Conservation (phyloP, 805 yeast species). For the Barnettozyma siamensis region DNA sequence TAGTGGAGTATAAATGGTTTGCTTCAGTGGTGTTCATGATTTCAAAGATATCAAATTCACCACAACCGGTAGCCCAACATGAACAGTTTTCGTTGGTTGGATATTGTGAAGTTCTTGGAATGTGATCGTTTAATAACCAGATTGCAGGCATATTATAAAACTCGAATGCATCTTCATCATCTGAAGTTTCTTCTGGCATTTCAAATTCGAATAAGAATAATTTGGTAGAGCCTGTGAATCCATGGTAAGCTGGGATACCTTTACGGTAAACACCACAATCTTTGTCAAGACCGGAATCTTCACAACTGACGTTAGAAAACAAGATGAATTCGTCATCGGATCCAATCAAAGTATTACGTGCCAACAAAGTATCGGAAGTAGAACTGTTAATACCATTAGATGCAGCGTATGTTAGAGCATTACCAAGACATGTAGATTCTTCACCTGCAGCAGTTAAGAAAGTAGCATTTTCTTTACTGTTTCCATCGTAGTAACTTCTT, state of each 20-base stretch:
- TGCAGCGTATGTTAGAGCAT: constrained; percentile 59
- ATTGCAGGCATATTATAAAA: constrained; percentile 66
- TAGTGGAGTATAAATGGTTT: constrained; percentile 52
- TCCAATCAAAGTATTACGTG: constrained; percentile 39
- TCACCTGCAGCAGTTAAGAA: constrained; percentile 61
- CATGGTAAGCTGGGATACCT: constrained; percentile 73
- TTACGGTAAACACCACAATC: constrained; percentile 72
- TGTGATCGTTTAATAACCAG: constrained; percentile 68
- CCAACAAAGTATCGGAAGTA: constrained; percentile 26
- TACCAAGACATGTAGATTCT: constrained; percentile 58
- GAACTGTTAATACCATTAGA: constrained; percentile 50
- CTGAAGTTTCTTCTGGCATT: constrained; percentile 51
- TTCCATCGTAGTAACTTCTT: constrained; percentile 53
- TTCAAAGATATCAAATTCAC: constrained; percentile 75
- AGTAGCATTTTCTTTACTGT: constrained; percentile 56
- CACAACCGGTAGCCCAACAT: constrained; percentile 75
- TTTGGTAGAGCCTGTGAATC: constrained; percentile 59
- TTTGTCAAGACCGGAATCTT: constrained; percentile 42
- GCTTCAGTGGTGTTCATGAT: constrained; percentile 58
- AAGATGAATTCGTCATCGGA: constrained; percentile 59
- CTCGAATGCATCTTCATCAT: constrained; percentile 23
- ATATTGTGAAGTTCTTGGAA: constrained; percentile 72
- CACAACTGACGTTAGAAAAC: constrained; percentile 55
- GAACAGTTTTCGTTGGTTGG: constrained; percentile 58
- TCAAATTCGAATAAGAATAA: constrained; percentile 68